Base-by-base conservation (phyloP, 331 rosid genomes). In the Rhamnella rubrinervis region DNA sequence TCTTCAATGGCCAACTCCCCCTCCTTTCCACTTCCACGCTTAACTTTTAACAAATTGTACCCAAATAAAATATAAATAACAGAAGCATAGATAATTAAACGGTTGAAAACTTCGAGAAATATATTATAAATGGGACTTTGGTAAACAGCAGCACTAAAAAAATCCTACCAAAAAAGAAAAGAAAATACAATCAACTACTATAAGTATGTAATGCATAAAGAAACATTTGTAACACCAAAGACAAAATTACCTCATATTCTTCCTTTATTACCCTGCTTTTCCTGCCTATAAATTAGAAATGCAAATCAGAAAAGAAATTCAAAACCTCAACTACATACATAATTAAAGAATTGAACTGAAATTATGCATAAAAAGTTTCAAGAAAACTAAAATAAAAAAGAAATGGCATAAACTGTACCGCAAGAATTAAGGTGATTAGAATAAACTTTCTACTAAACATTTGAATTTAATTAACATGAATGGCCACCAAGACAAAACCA, bases 201-300 rank as follows among this genome's bases (percentile, higher is more conserved):
- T 19, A 25, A 52, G 6, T 8, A n/a, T 59, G 56, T 6, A 16
- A 2, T 17, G 20, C 28, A 69, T 19, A 37, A 37, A 53, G 14
- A 47, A 59, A 66, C 35, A 59, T 56, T 8, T 2, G 59, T 37
- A 8, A 59, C 16, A n/a, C 14, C 28, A 9, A 67, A 55, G 65
- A 77, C 47, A 62, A 79, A 7, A 56, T 41, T 77, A 87, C 97
- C 85, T 82, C 66, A 7, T 44, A 6, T n/a, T 78, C 71, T 80
- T 79, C 72, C 71, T 75, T 77, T 72, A 78, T 81, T 35, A 31
- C 72, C 72, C 1, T 59, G 70, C 39, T 55, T 65, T 77, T 81
- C 51, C 77, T 72, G 53, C 89, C 97, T 88, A 60, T 71, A 82
- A 76, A 62, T 20, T 26, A 76, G 39, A 70, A 67, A 63, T 18